phyloP scores from a whole-genome alignment of 805 yeast species.

The Pichia cabralensis region DNA sequence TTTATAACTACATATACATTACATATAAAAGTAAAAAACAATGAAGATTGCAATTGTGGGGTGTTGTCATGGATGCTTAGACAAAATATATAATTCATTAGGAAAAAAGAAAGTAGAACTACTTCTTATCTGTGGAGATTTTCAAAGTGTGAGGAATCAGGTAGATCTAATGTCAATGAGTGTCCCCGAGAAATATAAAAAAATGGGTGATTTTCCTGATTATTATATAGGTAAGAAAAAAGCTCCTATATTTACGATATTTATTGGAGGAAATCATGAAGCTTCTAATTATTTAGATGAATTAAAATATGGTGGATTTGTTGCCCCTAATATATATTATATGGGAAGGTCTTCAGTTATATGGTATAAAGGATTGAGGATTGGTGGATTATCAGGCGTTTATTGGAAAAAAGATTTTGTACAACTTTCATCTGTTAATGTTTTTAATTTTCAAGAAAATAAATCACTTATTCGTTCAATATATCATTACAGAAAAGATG shows the following conservation, averaged over 20 bases:
- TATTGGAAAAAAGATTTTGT: slow-evolving; percentile 45
- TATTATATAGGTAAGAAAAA: slow-evolving; percentile 50
- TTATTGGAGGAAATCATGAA: slow-evolving; percentile 95
- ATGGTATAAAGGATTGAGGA: slow-evolving; percentile 65
- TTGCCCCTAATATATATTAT: slow-evolving; percentile 78
- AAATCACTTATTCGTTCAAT: slow-evolving; percentile 40
- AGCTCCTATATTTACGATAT: slow-evolving; percentile 73
- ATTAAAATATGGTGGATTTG: slow-evolving; percentile 84
- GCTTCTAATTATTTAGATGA: slow-evolving; percentile 69
- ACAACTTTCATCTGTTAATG: slow-evolving; percentile 28
- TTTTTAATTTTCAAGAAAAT: slow-evolving; percentile 38
- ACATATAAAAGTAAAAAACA: too few relatives aligned
- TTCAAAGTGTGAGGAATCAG: slow-evolving; percentile 64
- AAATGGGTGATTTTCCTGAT: slow-evolving; percentile 68
- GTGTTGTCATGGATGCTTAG: slow-evolving; percentile 79
- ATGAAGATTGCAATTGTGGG: slow-evolving; percentile 66
- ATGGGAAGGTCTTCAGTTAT: slow-evolving; percentile 71
- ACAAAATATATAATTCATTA: slow-evolving; percentile 38
- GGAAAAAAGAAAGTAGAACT: slow-evolving; percentile 34
- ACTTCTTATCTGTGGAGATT: slow-evolving; percentile 82
- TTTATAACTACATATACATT: too few relatives aligned
- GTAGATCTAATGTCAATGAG: slow-evolving; percentile 61
- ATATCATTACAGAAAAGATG: slow-evolving; percentile 65
- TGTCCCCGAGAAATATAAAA: slow-evolving; percentile 69
- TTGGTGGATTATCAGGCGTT: slow-evolving; percentile 82